Conservation (phyloP, 2,329 filamentous ascomycete genomes). For the Paecilomyces sp. region DNA sequence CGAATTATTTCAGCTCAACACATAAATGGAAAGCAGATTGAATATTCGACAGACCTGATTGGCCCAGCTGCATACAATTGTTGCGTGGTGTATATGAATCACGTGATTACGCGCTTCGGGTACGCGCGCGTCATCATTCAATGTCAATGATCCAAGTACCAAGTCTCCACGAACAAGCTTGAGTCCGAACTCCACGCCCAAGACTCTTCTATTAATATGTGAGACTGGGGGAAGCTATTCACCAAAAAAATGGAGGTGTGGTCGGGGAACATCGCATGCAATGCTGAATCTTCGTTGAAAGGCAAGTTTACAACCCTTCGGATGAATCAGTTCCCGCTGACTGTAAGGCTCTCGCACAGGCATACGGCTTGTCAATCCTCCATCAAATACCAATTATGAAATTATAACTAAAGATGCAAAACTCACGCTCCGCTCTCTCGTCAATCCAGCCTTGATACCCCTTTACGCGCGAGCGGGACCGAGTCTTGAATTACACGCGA, state of each 20-base stretch:
- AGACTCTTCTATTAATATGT: neutral
- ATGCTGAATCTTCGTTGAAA: slow-evolving; percentile 20
- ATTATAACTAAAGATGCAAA: slow-evolving; percentile 22
- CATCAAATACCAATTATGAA: slow-evolving; percentile 24
- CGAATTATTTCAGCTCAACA: neutral
- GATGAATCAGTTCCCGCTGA: slow-evolving; percentile 1
- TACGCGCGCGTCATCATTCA: neutral
- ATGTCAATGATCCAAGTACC: neutral
- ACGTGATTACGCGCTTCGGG: neutral
- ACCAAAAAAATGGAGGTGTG: slow-evolving; percentile 28
- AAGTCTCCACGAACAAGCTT: neutral
- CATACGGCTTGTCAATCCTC: slow-evolving; percentile 26
- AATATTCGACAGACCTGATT: neutral
- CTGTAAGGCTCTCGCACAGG: slow-evolving; percentile 11
- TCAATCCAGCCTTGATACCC: slow-evolving; percentile 34
- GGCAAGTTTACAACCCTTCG: slow-evolving; percentile 16
- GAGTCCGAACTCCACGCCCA: neutral
- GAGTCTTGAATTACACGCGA: slow-evolving; percentile 32
- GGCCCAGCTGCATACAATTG: neutral
- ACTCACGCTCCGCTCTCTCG: slow-evolving; percentile 27
- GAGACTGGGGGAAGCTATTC: neutral
- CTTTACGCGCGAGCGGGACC: slow-evolving; percentile 33
- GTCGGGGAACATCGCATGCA: slow-evolving; percentile 26
- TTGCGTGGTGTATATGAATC: neutral
- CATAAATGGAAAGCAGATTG: neutral